Evolutionary conservation across 257 asterid species (phyloP), one percentile per base, ranked within the genome.

Genomic region (Solanum medicagineum): DNA sequence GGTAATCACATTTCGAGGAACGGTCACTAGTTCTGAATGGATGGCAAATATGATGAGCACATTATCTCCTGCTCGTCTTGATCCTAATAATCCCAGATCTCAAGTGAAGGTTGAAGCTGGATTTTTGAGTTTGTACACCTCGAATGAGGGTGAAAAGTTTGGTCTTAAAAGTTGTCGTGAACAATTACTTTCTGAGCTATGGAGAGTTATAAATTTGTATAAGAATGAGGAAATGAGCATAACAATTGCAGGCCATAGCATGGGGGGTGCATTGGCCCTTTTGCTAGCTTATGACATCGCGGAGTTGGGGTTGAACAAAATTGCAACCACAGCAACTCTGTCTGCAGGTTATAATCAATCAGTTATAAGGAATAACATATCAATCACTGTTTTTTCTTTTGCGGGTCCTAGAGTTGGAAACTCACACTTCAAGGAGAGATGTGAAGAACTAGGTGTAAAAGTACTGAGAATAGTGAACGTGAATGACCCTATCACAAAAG

Each of bases 371-470:
- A 74, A 49, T 13, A 22, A 3, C 14, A 47, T 47, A 74, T 20
- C 60, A 15, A 0, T 74, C 12, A 75, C 60, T 88, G 91, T 85
- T 87, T 93, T 47, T 91, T 90, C 86, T 0, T 94, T 92, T 19
- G 96, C 94, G 26, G 96, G 97, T 45, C 97, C 96, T 10, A 87
- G 96, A 44, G 97, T 93, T 26, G 97, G 97, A 12, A 93, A 93
- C 53, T 86, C 87, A 8, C 88, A 89, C 11, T 93, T 93, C 66
- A 93, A 93, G 51, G 91, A 90, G 60, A 90, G 97, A 49, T 93
- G 95, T 51, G 95, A 93, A 3, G 94, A 92, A 65, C 24, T 92
- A 57, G 97, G 97, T 1, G 93, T 93, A 5, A 92, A 86, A 55
- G 95, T 92, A 16, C 65, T 92, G 16, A 84, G 96, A 66, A 86